phyloP scores from a whole-genome alignment of 805 yeast genomes.

The Ogataea degrootiae region DNA sequence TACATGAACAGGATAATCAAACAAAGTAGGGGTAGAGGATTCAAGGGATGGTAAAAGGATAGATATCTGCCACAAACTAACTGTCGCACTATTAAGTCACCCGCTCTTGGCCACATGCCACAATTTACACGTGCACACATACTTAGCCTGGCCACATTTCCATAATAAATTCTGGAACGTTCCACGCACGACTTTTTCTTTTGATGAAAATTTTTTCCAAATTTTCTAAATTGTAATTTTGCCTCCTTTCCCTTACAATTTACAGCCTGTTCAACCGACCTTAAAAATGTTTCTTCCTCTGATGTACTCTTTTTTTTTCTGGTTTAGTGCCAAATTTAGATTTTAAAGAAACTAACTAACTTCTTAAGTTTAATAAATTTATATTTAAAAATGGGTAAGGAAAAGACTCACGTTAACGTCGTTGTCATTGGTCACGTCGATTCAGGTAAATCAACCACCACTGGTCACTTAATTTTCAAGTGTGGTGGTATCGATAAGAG shows the following conservation, averaged over 20 bases:
- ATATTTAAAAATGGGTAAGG: constrained; percentile 1
- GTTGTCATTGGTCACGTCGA: constrained; percentile 99
- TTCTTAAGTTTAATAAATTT: neutral
- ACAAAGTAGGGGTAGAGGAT: too few species aligned
- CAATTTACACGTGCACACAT: too few species aligned
- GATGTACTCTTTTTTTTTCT: neutral
- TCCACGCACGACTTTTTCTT: neutral
- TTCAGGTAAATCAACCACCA: constrained; percentile 97
- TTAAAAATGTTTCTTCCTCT: neutral
- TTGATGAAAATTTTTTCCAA: neutral
- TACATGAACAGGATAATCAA: too few species aligned
- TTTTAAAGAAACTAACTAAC: neutral
- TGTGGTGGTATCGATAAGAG: constrained; percentile 99
- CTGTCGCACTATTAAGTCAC: neutral
- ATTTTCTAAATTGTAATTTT: neutral
- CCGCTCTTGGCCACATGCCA: neutral
- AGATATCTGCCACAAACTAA: neutral
- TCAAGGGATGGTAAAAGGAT: too few species aligned
- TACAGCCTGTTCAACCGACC: too few species aligned
- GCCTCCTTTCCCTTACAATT: too few species aligned
- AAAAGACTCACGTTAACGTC: constrained; percentile 95
- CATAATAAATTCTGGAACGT: too few species aligned
- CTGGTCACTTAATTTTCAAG: constrained; percentile 99
- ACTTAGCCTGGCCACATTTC: too few species aligned
- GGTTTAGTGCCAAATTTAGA: neutral